Evolutionary conservation across 2,329 filamentous ascomycete genomes (phyloP).

Genomic region (Clonostachys solani): DNA sequence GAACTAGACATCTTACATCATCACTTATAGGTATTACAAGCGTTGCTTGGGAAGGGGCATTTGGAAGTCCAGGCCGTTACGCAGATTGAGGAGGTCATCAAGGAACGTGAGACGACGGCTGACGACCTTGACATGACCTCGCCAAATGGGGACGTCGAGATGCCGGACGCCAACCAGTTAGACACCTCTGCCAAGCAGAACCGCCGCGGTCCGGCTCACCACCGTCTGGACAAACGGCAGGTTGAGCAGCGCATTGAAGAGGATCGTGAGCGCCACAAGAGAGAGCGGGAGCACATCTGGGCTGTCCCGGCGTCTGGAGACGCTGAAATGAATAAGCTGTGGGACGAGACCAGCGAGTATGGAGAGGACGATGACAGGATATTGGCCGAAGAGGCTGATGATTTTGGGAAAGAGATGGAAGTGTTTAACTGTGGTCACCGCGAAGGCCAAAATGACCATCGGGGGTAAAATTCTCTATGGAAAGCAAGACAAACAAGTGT

Average conservation of each 20-base stretch:
- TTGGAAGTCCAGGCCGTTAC: constrained; percentile 69
- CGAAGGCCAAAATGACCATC: no score
- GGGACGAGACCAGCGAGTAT: constrained; percentile 83
- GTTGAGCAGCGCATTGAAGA: constrained; percentile 97
- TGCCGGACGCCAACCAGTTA: constrained; percentile 24
- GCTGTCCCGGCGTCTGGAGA: constrained; percentile 63
- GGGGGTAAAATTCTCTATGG: no score
- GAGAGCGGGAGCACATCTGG: constrained; percentile 90
- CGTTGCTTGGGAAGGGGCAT: constrained; percentile 66
- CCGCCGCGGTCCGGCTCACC: constrained; percentile 18
- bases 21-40: constrained; percentile 56
- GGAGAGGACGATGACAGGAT: constrained; percentile 81
- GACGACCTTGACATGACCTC: constrained; percentile 50
- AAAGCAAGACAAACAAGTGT: no score
- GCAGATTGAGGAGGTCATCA: constrained; percentile 81
- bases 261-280: constrained; percentile 91
- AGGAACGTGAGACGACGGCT: constrained; percentile 66
- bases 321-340: constrained; percentile 73
- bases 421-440: constrained; percentile 8
- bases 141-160: constrained; percentile 36
- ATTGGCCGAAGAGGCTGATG: constrained; percentile 66
- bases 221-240: constrained; percentile 72
- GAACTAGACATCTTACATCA: constrained; percentile 1
- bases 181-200: not conserved
- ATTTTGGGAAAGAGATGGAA: constrained; percentile 38